Evolutionary conservation across 352 stramenopile species (phyloP).

Genomic region (Pythium dissotocum): DNA sequence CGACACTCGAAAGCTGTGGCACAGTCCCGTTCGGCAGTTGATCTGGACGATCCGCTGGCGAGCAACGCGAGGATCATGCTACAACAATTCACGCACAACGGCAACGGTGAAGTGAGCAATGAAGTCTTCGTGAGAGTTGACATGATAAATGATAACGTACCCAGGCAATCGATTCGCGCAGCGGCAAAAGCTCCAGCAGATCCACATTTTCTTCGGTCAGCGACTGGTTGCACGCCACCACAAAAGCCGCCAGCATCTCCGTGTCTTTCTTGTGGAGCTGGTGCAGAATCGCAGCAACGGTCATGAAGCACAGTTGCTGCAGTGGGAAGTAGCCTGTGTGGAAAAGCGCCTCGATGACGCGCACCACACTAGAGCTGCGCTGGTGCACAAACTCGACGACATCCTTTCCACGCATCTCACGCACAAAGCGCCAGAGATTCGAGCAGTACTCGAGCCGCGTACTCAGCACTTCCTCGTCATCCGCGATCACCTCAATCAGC

Average conservation of each 20-base stretch:
- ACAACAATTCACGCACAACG: neutral
- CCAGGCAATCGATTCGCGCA: constrained; percentile 41
- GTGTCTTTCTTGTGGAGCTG: constrained; percentile 35
- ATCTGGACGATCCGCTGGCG: constrained; percentile 31
- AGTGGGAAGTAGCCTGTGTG: constrained; percentile 64
- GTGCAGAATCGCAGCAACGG: constrained; percentile 38
- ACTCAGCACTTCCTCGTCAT: constrained; percentile 38
- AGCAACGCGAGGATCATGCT: constrained; percentile 33
- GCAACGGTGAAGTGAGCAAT: neutral
- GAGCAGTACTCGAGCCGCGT: constrained; percentile 43
- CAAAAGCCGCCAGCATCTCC: constrained; percentile 22
- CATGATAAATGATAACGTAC: constrained; percentile 23
- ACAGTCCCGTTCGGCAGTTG: constrained; percentile 27
- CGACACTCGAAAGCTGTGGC: constrained; percentile 26
- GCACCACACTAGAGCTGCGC: constrained; percentile 27
- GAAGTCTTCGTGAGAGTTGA: neutral
- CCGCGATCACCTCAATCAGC: constrained; percentile 33
- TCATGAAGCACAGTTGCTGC: constrained; percentile 65
- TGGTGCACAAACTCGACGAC: constrained; percentile 33
- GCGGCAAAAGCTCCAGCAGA: constrained; percentile 37
- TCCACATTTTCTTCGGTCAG: constrained; percentile 27
- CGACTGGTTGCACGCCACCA: constrained; percentile 24
- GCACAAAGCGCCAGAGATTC: constrained; percentile 36
- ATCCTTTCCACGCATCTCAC: constrained; percentile 24
- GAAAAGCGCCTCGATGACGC: constrained; percentile 44